Evolutionary conservation across 106 monocot genomes (phyloP), one percentile per base, ranked within the genome.

Genomic region (Phalaenopsis equestris): DNA sequence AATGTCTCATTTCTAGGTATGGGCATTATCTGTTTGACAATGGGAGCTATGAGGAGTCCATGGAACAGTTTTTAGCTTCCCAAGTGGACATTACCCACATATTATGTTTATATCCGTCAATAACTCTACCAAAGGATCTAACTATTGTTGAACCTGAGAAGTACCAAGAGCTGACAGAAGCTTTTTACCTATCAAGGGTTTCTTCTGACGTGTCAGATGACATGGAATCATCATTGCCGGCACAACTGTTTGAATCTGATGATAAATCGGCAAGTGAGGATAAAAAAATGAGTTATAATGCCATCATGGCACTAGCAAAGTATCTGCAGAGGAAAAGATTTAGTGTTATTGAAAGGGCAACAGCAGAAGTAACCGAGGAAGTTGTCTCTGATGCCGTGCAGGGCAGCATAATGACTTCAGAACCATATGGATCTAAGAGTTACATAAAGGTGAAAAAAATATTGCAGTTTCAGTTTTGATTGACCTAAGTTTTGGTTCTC

Each of bases 11-110:
- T 83, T 84, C 38, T 84, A 99, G 99, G 77, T 99, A 95, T 86
- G 99, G 89, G 17, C 95, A 99, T 76, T 87, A 86, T 85, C 81
- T 99, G 55, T 99, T 99, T 87, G 91, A 99, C 55, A 90, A 82
- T 86, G 95, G 88, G 77, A 87, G 83, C 76, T 99, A 93, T 84
- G 95, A 99, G 88, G 93, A 99, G 81, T 83, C 96, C 30, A 73
- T 98, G 90, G 93, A 95, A 5, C 99, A 99, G 39, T 95, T 99
- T 84, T 73, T 93, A 39, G 95, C 91, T 78, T 93, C 99, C 52
- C 91, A 95, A 89, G 99, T 93, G 82, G 99, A 99, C 76, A 88
- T 94, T 42, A 99, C 95, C 72, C 93, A 93, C 82, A 87, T 99
- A 5, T 80, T 99, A 42, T 86, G 86, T 78, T 86, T 99, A 73